phyloP scores from a whole-genome alignment of 192 early-diverging fungal genomes.

The Entomortierella lignicola region DNA sequence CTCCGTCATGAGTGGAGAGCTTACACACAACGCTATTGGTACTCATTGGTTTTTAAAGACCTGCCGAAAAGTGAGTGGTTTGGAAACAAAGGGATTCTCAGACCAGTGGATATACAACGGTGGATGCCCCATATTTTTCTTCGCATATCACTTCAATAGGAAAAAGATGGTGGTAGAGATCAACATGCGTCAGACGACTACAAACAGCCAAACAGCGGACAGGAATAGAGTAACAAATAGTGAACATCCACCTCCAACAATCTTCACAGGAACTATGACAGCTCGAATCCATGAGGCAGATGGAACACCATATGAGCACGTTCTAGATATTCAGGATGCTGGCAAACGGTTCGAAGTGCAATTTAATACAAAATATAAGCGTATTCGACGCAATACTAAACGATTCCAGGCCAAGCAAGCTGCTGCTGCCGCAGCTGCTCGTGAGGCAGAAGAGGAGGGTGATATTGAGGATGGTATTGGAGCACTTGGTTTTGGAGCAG shows the following conservation, averaged over 20 bases:
- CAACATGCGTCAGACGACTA: constrained; percentile 77
- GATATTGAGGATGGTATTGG: constrained; percentile 74
- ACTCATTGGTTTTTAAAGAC: constrained; percentile 82
- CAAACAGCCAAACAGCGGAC: constrained; percentile 61
- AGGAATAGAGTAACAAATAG: constrained; percentile 19
- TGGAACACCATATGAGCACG: constrained; percentile 85
- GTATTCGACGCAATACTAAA: constrained; percentile 86
- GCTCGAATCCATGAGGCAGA: constrained; percentile 86
- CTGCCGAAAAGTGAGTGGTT: constrained; percentile 88
- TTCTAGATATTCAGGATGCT: constrained; percentile 82
- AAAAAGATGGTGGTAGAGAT: constrained; percentile 98
- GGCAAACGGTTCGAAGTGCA: constrained; percentile 87
- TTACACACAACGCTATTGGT: constrained; percentile 66
- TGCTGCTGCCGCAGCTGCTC: constrained; percentile 72
- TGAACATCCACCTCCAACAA: constrained; percentile 33
- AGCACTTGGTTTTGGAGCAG: constrained; percentile 59
- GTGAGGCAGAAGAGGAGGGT: constrained; percentile 72
- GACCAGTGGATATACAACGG: constrained; percentile 96
- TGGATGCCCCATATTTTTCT: constrained; percentile 89
- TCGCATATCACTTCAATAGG: constrained; percentile 89
- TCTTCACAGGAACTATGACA: constrained; percentile 73
- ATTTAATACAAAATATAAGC: constrained; percentile 99
- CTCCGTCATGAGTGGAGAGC: constrained; percentile 75
- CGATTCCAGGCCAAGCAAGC: constrained; percentile 79
- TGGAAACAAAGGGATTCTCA: constrained; percentile 82